A percentile compares a stretch with the other conserved stretches of the same genome.
These are phyloP conservation scores for Pleodorina starrii DNA, from an alignment of 139 green algal species.

Conservation along the genomic window DNA sequence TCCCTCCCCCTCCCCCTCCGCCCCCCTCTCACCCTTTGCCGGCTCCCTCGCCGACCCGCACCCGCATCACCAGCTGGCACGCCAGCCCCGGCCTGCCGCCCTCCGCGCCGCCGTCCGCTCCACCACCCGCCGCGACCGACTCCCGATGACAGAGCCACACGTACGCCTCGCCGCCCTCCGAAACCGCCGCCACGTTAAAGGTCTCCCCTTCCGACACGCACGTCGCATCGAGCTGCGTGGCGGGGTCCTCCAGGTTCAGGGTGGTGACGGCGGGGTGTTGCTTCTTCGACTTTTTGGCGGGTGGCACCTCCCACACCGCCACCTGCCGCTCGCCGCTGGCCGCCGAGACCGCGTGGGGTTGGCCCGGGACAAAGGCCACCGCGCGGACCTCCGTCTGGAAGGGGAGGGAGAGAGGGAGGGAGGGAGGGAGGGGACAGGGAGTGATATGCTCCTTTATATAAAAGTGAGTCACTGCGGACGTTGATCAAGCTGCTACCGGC, in stretches of 20 bases:
- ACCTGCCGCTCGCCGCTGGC: conserved; percentile 71
- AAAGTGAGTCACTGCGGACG: no score
- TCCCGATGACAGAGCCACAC: conserved; percentile 66
- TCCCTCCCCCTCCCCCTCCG: no score
- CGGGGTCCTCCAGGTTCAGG: conserved; percentile 65
- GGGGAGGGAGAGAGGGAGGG: background rate
- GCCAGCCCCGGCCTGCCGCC: background rate
- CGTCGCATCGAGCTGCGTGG: conserved; percentile 51
- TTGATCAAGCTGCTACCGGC: no score
- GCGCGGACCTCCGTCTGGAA: conserved; percentile 59
- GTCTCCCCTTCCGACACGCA: conserved; percentile 3
- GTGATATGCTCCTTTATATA: no score
- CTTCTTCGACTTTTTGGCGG: conserved; percentile 57
- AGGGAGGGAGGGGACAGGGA: no score
- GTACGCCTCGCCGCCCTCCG: conserved; percentile 65
- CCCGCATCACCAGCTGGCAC: conserved; percentile 55
- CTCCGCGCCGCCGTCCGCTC: conserved; percentile 3
- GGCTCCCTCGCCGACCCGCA: conserved; percentile 47
- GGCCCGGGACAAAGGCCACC: conserved; percentile 65
- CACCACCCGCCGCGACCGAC: background rate
- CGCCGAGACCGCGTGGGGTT: conserved; percentile 68
- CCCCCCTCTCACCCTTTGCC: conserved; percentile 44
- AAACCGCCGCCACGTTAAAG: conserved; percentile 69
- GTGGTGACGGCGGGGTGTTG: conserved; percentile 56
- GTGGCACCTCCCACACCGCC: conserved; percentile 70